Percentiles rank a stretch among this genome's conserved stretches.
These are phyloP conservation scores for Aspergillus cejpii DNA, from an alignment of 2,329 filamentous ascomycete genomes.

Conservation along the genomic window DNA sequence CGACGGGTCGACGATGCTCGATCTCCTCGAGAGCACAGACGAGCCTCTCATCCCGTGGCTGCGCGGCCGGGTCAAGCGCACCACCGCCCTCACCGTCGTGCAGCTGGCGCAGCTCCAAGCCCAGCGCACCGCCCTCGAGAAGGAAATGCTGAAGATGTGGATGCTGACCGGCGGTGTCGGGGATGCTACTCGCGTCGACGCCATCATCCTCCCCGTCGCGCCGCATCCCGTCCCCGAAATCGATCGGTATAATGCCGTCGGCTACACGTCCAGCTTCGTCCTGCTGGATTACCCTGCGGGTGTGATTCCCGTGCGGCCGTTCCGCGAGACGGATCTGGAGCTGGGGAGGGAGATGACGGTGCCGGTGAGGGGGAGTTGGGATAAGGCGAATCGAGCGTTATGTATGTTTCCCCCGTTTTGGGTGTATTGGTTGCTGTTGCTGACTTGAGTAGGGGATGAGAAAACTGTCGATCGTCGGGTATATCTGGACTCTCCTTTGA, in stretches of 20 bases:
- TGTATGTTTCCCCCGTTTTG: conserved; percentile 39
- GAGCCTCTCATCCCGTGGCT: conserved; percentile 58
- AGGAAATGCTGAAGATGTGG: conserved; percentile 55
- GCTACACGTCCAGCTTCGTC: conserved; percentile 57
- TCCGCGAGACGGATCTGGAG: conserved; percentile 47
- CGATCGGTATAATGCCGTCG: conserved; percentile 57
- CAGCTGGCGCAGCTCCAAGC: conserved; percentile 50
- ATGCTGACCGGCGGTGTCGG: conserved; percentile 18
- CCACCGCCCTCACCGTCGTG: conserved; percentile 43
- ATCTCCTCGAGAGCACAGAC: conserved; percentile 49
- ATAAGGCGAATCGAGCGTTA: conserved; percentile 53
- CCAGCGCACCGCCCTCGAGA: conserved; percentile 47
- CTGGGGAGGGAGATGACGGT: conserved; percentile 41
- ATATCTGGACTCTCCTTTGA: conserved; percentile 50
- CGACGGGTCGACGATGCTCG: conserved; percentile 51
- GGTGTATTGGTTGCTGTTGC: background rate
- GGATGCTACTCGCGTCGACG: conserved; percentile 45
- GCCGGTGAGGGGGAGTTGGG: conserved; percentile 49
- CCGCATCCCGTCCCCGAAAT: conserved; percentile 58
- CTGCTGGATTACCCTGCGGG: conserved; percentile 58
- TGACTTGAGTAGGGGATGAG: conserved; percentile 36
- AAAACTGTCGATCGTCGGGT: conserved; percentile 47
- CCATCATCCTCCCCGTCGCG: conserved; percentile 57
- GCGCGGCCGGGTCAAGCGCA: conserved; percentile 45
- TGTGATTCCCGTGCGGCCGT: conserved; percentile 48